Percentiles rank a stretch among this genome's conserved stretches.
These are phyloP conservation scores for Alternaria gansuensis DNA, from an alignment of 2,329 filamentous ascomycete species.

Conservation along the genomic window DNA sequence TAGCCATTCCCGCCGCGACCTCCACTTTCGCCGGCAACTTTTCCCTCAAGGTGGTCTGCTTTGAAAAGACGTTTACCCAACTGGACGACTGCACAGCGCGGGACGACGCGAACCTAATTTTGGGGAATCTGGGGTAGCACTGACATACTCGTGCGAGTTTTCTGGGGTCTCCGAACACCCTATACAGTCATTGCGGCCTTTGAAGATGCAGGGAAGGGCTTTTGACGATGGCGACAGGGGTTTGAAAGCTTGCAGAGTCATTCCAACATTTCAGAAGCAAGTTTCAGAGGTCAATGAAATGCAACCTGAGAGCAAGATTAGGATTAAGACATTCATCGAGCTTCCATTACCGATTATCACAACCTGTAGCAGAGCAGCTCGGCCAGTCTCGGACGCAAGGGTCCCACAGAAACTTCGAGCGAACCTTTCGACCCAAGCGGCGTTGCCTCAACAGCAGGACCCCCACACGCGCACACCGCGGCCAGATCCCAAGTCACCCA, in stretches of 20 bases:
- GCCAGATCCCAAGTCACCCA: neutral
- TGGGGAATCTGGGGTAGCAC: constrained; percentile 35
- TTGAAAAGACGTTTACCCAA: constrained; percentile 17
- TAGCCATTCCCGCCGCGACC: constrained; percentile 26
- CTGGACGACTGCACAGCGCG: constrained; percentile 26
- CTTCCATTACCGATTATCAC: constrained; percentile 10
- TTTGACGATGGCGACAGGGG: neutral
- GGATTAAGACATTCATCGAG: constrained; percentile 7
- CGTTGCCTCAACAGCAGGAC: constrained; percentile 15
- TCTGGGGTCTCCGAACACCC: constrained; percentile 25
- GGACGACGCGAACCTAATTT: constrained; percentile 32
- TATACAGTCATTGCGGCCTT: constrained; percentile 21
- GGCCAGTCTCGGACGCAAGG: constrained; percentile 24
- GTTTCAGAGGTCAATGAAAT: constrained; percentile 12
- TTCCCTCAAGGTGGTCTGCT: constrained; percentile 15
- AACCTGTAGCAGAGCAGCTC: constrained; percentile 19
- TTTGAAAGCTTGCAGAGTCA: neutral
- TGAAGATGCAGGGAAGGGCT: constrained; percentile 10
- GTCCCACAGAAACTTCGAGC: constrained; percentile 31
- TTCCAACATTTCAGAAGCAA: neutral
- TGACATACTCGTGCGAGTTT: constrained; percentile 7
- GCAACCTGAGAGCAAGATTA: constrained; percentile 3
- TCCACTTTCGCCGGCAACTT: constrained; percentile 11
- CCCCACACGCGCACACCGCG: constrained; percentile 11
- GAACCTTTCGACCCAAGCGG: constrained; percentile 18